Evolutionary conservation across 441 rosid genomes (phyloP).

Genomic region (Cnidoscolus chayamansa): DNA sequence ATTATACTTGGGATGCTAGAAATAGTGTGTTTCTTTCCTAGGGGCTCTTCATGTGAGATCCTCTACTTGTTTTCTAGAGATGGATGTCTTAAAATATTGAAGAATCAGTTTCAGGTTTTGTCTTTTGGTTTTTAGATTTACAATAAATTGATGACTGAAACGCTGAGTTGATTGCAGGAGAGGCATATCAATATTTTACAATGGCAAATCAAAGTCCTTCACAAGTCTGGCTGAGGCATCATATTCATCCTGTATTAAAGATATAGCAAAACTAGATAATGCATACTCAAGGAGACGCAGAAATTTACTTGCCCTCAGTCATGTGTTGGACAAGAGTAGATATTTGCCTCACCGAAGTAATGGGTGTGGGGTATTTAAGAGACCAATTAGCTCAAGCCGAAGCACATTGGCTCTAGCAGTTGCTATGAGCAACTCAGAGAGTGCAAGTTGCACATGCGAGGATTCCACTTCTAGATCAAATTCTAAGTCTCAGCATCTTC

Average conservation of each 20-base stretch:
- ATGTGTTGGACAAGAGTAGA: conserved; percentile 60
- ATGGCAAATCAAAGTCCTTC: conserved; percentile 79
- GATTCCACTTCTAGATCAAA: conserved; percentile 48
- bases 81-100: neutral
- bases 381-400: conserved; percentile 51
- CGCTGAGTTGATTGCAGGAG: conserved; percentile 42
- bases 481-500: conserved; percentile 51
- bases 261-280: conserved; percentile 72
- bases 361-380: conserved; percentile 51
- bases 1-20: too few relatives aligned
- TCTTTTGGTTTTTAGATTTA: neutral
- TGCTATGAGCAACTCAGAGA: conserved; percentile 61
- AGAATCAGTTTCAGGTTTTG: too few relatives aligned
- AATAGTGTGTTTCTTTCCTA: too few relatives aligned
- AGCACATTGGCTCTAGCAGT: conserved; percentile 74
- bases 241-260: conserved; percentile 46
- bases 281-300: conserved; percentile 49
- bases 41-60: too few relatives aligned
- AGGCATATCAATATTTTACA: conserved; percentile 75
- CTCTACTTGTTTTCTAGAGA: neutral
- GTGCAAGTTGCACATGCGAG: conserved; percentile 46
- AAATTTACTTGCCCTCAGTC: conserved; percentile 56
- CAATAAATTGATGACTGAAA: neutral
- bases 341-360: conserved; percentile 25
- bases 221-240: conserved; percentile 54